phyloP scores from a whole-genome alignment of 108 stramenopile species.

The Pseudonitzschia delicatissima region DNA sequence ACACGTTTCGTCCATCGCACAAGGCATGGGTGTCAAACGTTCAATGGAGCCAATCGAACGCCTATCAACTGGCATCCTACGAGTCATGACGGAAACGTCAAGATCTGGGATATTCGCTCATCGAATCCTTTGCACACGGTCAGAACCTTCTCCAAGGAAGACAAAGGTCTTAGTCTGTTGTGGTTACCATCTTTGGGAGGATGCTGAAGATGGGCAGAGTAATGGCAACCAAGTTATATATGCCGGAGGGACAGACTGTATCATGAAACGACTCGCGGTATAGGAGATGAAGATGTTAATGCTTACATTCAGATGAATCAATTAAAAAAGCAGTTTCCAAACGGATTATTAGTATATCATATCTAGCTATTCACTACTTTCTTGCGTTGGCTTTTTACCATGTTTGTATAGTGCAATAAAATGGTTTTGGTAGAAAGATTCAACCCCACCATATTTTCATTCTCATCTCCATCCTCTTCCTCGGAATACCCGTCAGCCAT shows the following conservation, averaged over 20 bases:
- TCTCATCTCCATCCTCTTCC: conserved; percentile 21
- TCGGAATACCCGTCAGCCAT: conserved; percentile 22
- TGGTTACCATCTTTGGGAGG: conserved; percentile 26
- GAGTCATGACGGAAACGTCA: conserved; percentile 88
- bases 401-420: conserved; percentile 57
- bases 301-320: no score
- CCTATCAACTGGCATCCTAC: conserved; percentile 76
- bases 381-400: conserved; percentile 32
- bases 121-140: conserved; percentile 88
- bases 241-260: conserved; percentile 72
- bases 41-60: conserved; percentile 75
- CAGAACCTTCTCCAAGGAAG: conserved; percentile 71
- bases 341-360: no score
- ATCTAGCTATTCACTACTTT: not conserved
- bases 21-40: conserved; percentile 86
- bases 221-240: conserved; percentile 35
- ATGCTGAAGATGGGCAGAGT: not conserved
- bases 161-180: conserved; percentile 64
- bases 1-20: conserved; percentile 65
- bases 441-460: conserved; percentile 4
- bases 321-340: no score
- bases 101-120: conserved; percentile 93
- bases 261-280: conserved; percentile 50
- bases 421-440: conserved; percentile 65
- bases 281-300: conserved; percentile 4